Percentiles rank a stretch among this genome's conserved stretches.
Conservation (phyloP, 139 green algal genomes). For the Closterium sp. region DNA sequence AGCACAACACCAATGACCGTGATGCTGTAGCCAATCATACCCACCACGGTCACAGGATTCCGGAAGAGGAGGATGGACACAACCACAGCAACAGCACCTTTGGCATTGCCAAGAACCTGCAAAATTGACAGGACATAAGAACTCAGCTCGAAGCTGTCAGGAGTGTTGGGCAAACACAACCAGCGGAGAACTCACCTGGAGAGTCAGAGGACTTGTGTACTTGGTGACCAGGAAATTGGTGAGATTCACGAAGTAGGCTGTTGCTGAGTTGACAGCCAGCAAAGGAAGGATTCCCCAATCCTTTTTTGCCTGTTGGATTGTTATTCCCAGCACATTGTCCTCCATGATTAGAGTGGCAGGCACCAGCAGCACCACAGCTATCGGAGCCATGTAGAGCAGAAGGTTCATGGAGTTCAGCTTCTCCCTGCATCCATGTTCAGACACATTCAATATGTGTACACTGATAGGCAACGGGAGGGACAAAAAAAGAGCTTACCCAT, state of each 20-base stretch:
- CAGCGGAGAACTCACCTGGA: constrained; percentile 83
- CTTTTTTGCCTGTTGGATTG: constrained; percentile 21
- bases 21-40: constrained; percentile 77
- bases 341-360: constrained; percentile 73
- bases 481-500: constrained; percentile 36
- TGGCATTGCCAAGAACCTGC: constrained; percentile 85
- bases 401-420: constrained; percentile 88
- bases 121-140: background rate
- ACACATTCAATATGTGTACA: constrained; percentile 8
- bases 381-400: constrained; percentile 88
- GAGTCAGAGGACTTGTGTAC: constrained; percentile 87
- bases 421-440: constrained; percentile 58
- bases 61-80: constrained; percentile 80
- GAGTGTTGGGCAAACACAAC: too few species aligned
- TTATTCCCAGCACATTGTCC: constrained; percentile 52
- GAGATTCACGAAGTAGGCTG: constrained; percentile 95
- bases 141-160: too few species aligned
- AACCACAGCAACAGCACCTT: constrained; percentile 85
- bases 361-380: constrained; percentile 71
- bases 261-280: constrained; percentile 73
- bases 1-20: constrained; percentile 75
- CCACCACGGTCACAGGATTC: constrained; percentile 77
- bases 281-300: constrained; percentile 57
- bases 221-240: constrained; percentile 98
- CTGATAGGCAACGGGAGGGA: background rate